Conservation (phyloP, 1,284 basidiomycete genomes). For the Farysia itapuensis region DNA sequence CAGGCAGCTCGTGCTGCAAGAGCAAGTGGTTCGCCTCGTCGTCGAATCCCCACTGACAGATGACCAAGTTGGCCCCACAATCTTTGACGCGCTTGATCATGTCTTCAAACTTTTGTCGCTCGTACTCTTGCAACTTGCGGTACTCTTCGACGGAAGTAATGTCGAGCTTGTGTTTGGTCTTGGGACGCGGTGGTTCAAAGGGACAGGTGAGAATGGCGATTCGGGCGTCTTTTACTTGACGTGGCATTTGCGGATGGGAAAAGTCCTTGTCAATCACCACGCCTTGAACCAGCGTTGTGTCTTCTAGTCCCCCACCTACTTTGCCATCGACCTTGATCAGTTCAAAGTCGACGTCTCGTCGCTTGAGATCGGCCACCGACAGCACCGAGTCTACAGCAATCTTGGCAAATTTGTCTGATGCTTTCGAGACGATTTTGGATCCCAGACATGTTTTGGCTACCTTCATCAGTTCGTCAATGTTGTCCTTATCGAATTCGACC, state of each 20-base stretch:
- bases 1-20: slow-evolving; percentile 95
- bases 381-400: slow-evolving; percentile 97
- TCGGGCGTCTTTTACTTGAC: slow-evolving; percentile 79
- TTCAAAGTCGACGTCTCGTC: slow-evolving; percentile 95
- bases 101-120: slow-evolving; percentile 90
- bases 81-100: slow-evolving; percentile 98
- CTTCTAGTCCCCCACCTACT: slow-evolving; percentile 92
- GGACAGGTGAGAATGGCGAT: slow-evolving; percentile 97
- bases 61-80: slow-evolving; percentile 96
- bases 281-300: slow-evolving; percentile 88
- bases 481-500: slow-evolving; percentile 78
- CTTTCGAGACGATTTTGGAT: slow-evolving; percentile 98
- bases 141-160: slow-evolving; percentile 98
- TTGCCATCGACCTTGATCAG: slow-evolving; percentile 99
- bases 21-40: slow-evolving; percentile 98
- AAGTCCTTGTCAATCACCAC: slow-evolving; percentile 99
- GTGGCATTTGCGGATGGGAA: slow-evolving; percentile 98
- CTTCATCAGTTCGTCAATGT: slow-evolving; percentile 74
- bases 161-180: slow-evolving; percentile 99
- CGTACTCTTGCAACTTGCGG: slow-evolving; percentile 90
- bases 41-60: slow-evolving; percentile 99
- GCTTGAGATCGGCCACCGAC: slow-evolving; percentile 88
- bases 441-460: slow-evolving; percentile 94
- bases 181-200: slow-evolving; percentile 96
- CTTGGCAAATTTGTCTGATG: slow-evolving; percentile 89